Conservation (phyloP, 257 asterid genomes). For the Avicennia marina region DNA sequence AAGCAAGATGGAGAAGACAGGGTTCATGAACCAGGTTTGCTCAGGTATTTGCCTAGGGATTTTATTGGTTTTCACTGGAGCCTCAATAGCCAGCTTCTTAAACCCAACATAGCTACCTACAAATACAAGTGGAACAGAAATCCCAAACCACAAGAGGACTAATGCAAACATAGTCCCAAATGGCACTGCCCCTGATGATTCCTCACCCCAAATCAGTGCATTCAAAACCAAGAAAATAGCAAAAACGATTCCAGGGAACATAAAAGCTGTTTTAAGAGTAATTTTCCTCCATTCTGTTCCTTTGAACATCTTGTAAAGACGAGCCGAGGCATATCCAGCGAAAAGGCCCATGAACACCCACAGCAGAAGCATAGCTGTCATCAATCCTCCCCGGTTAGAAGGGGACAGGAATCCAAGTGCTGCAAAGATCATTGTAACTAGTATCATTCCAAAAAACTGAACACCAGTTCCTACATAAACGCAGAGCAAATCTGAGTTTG, state of each 20-base stretch:
- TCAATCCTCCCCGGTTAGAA: constrained; percentile 79
- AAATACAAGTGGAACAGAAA: constrained; percentile 64
- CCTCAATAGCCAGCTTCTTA: constrained; percentile 59
- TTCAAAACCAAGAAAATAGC: constrained; percentile 60
- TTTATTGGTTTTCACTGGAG: constrained; percentile 72
- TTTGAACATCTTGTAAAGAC: constrained; percentile 81
- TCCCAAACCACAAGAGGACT: constrained; percentile 66
- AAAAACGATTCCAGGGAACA: constrained; percentile 68
- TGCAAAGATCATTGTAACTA: constrained; percentile 79
- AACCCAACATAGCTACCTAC: constrained; percentile 69
- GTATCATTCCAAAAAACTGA: constrained; percentile 74
- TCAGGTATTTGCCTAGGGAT: constrained; percentile 80
- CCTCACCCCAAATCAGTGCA: constrained; percentile 74
- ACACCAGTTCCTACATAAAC: constrained; percentile 85
- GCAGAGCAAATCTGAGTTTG: constrained; percentile 68
- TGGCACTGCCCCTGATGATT: constrained; percentile 75
- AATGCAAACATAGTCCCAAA: constrained; percentile 72
- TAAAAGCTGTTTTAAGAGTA: constrained; percentile 60
- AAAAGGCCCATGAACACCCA: constrained; percentile 89
- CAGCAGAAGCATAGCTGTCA: constrained; percentile 82
- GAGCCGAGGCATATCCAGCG: constrained; percentile 73
- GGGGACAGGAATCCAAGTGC: constrained; percentile 85
- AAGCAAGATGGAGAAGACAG: constrained; percentile 63
- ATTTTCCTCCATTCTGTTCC: constrained; percentile 87
- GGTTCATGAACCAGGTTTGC: constrained; percentile 91